phyloP scores from a whole-genome alignment of 2,329 filamentous ascomycete genomes.

The Colletotrichum endophyticum region DNA sequence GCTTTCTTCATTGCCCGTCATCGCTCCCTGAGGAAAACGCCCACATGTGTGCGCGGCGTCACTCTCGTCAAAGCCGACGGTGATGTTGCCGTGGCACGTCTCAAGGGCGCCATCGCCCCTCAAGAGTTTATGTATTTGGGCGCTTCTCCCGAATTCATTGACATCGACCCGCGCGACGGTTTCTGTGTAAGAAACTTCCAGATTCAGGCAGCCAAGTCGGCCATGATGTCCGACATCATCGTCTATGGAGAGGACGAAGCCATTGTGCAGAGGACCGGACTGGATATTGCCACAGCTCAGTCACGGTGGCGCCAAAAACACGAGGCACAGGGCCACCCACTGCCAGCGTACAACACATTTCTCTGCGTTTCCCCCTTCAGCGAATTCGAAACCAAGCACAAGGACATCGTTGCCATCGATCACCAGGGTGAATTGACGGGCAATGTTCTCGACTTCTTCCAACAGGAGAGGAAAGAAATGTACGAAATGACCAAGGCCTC shows the following conservation, averaged over 20 bases:
- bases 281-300: constrained; percentile 78
- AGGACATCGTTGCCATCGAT: constrained; percentile 77
- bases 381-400: constrained; percentile 73
- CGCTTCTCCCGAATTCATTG: constrained; percentile 68
- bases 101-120: constrained; percentile 87
- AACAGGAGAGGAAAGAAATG: constrained; percentile 91
- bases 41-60: constrained; percentile 79
- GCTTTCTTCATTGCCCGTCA: constrained; percentile 86
- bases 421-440: constrained; percentile 74
- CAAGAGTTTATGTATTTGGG: constrained; percentile 73
- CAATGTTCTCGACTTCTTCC: constrained; percentile 84
- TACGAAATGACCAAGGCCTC: constrained; percentile 88
- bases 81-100: constrained; percentile 72
- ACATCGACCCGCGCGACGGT: constrained; percentile 85
- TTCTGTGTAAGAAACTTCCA: constrained; percentile 98
- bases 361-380: constrained; percentile 68
- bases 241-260: constrained; percentile 81
- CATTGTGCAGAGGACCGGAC: constrained; percentile 66
- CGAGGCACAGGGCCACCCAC: constrained; percentile 55
- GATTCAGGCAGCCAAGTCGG: constrained; percentile 89
- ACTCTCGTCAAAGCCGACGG: constrained; percentile 90
- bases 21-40: constrained; percentile 71
- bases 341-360: constrained; percentile 85
- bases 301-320: constrained; percentile 73
- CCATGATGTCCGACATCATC: constrained; percentile 88